These are phyloP conservation scores for Begonia masoniana DNA, from an alignment of 306 rosid genomes.

Conservation along the genomic window DNA sequence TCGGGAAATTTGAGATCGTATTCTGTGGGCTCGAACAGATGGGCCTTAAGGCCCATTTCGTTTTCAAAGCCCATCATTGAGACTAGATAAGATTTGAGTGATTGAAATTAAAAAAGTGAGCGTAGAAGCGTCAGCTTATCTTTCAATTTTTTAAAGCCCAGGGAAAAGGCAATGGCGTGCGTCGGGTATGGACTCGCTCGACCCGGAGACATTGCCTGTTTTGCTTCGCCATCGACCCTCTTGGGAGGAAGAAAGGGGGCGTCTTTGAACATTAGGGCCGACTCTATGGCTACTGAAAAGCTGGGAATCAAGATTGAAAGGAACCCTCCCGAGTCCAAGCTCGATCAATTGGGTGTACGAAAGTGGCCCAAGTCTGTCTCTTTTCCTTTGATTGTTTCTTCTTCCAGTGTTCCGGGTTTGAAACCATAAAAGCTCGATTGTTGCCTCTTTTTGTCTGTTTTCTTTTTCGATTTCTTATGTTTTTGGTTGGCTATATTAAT, in stretches of 20 bases:
- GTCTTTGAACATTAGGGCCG: slow-evolving; percentile 16
- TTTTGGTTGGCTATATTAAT: not conserved
- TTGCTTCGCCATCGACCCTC: not conserved
- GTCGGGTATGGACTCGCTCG: not conserved
- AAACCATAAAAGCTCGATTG: not conserved
- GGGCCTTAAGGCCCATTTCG: no score
- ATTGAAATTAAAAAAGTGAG: not conserved
- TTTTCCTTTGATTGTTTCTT: not conserved
- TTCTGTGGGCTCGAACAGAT: no score
- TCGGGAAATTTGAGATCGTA: no score
- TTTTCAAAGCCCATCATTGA: no score
- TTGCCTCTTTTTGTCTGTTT: not conserved
- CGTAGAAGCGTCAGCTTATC: not conserved
- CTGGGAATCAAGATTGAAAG: slow-evolving; percentile 70
- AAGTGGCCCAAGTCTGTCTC: slow-evolving; percentile 70
- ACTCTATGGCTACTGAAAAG: slow-evolving; percentile 51
- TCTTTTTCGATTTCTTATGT: not conserved
- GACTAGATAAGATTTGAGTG: slow-evolving; percentile 5
- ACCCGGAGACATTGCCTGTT: not conserved
- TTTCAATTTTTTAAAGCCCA: not conserved
- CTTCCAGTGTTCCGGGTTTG: not conserved
- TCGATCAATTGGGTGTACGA: slow-evolving; percentile 52
- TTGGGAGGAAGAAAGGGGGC: not conserved
- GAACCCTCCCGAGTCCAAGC: slow-evolving; percentile 67
- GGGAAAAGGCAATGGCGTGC: not conserved